Evolutionary conservation across 768 basidiomycete genomes (phyloP), one percentile per base, ranked within the genome.

Genomic region (Mycena maculata): DNA sequence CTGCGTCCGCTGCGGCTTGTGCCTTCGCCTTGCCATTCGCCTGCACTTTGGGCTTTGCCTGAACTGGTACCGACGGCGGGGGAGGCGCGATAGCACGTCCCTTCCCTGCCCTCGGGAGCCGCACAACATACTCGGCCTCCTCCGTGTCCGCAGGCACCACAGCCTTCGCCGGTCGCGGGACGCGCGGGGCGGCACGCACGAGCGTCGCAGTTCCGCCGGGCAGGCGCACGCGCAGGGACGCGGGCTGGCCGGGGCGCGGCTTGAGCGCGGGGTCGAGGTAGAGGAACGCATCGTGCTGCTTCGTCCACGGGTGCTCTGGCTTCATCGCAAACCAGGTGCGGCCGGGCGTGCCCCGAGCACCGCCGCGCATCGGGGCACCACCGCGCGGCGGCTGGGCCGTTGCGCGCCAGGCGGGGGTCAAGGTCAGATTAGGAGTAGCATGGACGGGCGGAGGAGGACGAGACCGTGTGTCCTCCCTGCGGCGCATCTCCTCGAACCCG

Each of bases 401-500:
- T 36, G 33, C 13, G 33, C 33, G 33, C 33, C 33, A 36, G 8
- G 33, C 33, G 33, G 33, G 33, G 33, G 33, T 36, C 6, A 13
- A 36, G 33, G 33, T n/a, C n/a, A n/a, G n/a, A n/a, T n/a, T n/a
- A n/a, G n/a, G n/a, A n/a, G n/a, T n/a, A n/a, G n/a, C n/a, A n/a
- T n/a, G n/a, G n/a, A n/a, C n/a, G n/a, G 30, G 42, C 5, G 42
- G 72, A 41, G 77, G 80, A 28, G 77, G 74, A 18, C 77, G 74
- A 33, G 76, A 78, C 45, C 84, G 84, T 58, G 84, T 83, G 63
- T 93, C 91, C 65, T 94, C 93, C 71, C 86, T 86, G 59, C 84
- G 84, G 78, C 88, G 93, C 87, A 95, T 87, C 80, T 96, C 93
- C 77, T 95, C 93, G 69, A 90, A 96, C 2, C 94, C 93, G 74